Base-by-base conservation (phyloP, 495 filamentous ascomycete genomes). In the Penicillium angulare region DNA sequence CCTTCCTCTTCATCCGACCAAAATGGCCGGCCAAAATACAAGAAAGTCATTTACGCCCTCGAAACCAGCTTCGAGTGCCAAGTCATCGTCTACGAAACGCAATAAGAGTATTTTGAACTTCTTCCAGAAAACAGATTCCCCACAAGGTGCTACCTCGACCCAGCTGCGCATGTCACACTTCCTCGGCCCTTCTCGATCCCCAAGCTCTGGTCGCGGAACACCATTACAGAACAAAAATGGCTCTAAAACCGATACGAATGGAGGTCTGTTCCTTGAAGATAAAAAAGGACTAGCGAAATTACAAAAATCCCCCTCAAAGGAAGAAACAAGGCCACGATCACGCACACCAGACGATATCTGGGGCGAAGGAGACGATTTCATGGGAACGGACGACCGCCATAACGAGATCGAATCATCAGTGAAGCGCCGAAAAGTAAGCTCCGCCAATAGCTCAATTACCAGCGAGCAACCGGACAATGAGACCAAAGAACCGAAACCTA, bases 101-200 rank as follows among this genome's bases (percentile, higher is more conserved):
- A 95, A 93, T 65, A 75, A 72, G 9, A 95, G 85, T 55, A 95
- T 96, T 40, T 63, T 91, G 49, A 86, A 69, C 51, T 93, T 90
- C 65, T 93, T 93, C 71, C 85, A 89, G 69, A 93, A 90, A 66
- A 75, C 80, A 0, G 81, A 87, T 43, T 55, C 63, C 5, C 65
- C 72, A 4, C 63, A 59, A 48, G 68, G 65, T 54, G 66, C 66
- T 38, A 69, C 55, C 1, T 64, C 64, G 8, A 59, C 44, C 35
- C 68, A 76, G 45, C 35, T 69, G 29, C 72, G 72, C 23, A 72
- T 73, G 24, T 75, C 72, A 0, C 67, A 74, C 27, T 74, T 75
- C 54, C 58, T 66, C 47, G 64, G 67, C 3, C 48, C 53, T 10
- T 47, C 51, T 3, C 54, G 41, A 5, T 59, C 59, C 13, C 53